Percentiles rank a stretch among this genome's conserved stretches.
Conservation (phyloP, 306 rosid genomes). For the Cucurbita ficifolia region DNA sequence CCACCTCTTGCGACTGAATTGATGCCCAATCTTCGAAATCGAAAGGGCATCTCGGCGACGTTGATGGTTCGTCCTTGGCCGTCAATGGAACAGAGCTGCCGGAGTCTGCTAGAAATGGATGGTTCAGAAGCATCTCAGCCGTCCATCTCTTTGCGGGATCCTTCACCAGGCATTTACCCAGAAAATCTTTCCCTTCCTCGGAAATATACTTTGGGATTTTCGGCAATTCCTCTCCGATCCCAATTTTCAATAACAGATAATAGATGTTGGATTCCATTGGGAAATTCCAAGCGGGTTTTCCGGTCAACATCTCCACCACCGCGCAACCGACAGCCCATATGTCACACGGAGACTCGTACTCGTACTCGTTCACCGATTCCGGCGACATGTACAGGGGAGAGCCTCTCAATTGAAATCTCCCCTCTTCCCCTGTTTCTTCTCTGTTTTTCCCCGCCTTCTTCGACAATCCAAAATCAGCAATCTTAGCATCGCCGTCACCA, state of each 20-base stretch:
- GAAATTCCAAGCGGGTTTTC: conserved; percentile 46
- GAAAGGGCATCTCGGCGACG: conserved; percentile 48
- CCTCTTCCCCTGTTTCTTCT: not conserved
- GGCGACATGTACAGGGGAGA: conserved; percentile 78
- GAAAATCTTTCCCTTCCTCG: conserved; percentile 48
- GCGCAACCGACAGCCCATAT: conserved; percentile 76
- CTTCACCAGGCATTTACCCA: conserved; percentile 43
- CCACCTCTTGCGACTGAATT: conserved; percentile 6
- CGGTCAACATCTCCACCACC: conserved; percentile 59
- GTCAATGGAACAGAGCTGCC: conserved; percentile 8
- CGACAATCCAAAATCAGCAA: conserved; percentile 71
- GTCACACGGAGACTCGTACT: conserved; percentile 45
- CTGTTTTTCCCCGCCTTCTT: conserved; percentile 22
- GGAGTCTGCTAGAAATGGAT: conserved; percentile 26
- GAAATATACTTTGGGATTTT: conserved; percentile 41
- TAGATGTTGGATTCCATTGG: conserved; percentile 19
- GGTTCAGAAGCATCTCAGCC: conserved; percentile 60
- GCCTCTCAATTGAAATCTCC: conserved; percentile 30
- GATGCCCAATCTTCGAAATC: conserved; percentile 58
- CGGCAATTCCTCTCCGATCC: conserved; percentile 47
- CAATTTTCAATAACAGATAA: conserved; percentile 43
- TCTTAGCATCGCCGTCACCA: conserved; percentile 28
- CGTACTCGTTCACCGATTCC: conserved; percentile 45
- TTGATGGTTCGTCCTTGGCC: not conserved
- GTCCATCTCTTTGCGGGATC: conserved; percentile 60